These are phyloP conservation scores for Gigaspora rosea DNA, from an alignment of 192 early-diverging fungal species.

Conservation along the genomic window DNA sequence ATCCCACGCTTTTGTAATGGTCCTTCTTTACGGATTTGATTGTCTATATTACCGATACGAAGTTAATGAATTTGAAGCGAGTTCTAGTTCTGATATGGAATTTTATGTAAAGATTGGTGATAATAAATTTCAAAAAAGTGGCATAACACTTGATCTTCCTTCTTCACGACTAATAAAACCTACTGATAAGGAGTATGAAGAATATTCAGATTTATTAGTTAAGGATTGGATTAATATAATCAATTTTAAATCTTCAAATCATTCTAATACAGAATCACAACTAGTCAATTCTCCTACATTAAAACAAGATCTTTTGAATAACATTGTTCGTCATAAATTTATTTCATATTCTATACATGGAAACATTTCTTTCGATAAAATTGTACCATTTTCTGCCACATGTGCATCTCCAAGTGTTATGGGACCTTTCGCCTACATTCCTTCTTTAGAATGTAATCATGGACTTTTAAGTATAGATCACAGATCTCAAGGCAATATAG, in stretches of 20 bases:
- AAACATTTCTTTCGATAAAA: constrained; percentile 28
- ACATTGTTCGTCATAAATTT: not conserved
- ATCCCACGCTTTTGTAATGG: constrained; percentile 50
- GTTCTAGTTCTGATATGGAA: not conserved
- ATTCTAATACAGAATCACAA: not conserved
- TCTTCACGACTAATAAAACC: constrained; percentile 36
- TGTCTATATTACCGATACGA: constrained; percentile 48
- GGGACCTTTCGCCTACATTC: constrained; percentile 48
- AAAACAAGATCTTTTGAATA: no score
- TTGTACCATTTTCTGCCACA: constrained; percentile 37
- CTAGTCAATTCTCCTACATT: not conserved
- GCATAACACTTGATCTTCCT: constrained; percentile 39
- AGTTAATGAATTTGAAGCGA: constrained; percentile 36
- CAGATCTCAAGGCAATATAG: constrained; percentile 32
- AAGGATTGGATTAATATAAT: constrained; percentile 3
- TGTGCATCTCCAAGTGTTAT: constrained; percentile 40
- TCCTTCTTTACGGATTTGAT: constrained; percentile 15
- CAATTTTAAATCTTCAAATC: no score
- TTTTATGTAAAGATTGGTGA: constrained; percentile 1
- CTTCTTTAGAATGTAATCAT: constrained; percentile 54
- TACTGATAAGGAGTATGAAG: constrained; percentile 39
- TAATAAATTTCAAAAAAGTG: constrained; percentile 44
- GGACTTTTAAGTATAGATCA: constrained; percentile 48
- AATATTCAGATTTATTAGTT: constrained; percentile 21
- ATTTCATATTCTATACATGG: constrained; percentile 9